Conservation (phyloP, 139 green algal genomes). For the Chlorella vulgaris region DNA sequence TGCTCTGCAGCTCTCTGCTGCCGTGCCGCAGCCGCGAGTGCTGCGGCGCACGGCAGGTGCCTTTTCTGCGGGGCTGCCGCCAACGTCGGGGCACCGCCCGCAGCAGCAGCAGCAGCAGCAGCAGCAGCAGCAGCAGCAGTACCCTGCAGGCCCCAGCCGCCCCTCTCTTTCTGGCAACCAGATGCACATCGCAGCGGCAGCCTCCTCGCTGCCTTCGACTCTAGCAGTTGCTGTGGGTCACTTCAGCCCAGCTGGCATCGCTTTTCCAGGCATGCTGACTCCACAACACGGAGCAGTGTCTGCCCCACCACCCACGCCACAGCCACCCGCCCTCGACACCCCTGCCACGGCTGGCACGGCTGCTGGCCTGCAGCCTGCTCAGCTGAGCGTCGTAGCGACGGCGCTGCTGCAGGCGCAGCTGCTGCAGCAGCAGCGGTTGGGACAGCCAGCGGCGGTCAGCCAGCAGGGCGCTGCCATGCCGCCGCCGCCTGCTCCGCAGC, state of each 20-base stretch:
- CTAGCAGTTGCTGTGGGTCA: slow-evolving; percentile 13
- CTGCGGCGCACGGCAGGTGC: not conserved
- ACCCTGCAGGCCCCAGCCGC: slow-evolving; percentile 3
- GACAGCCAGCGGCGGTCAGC: not conserved
- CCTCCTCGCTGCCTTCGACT: slow-evolving; percentile 1
- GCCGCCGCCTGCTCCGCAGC: not conserved
- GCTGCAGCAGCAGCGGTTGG: not conserved
- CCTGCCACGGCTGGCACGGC: slow-evolving; percentile 4
- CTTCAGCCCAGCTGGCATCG: slow-evolving; percentile 2
- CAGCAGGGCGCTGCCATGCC: not conserved
- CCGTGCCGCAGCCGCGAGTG: slow-evolving; percentile 2
- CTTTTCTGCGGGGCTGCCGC: slow-evolving; percentile 18
- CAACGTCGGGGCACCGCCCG: slow-evolving; percentile 5
- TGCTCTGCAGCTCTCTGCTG: slow-evolving; percentile 1
- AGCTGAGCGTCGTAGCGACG: slow-evolving; percentile 17
- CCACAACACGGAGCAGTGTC: not conserved
- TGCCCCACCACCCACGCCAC: not conserved
- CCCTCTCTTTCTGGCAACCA: slow-evolving; percentile 20
- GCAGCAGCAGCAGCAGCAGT: slow-evolving; percentile 18
- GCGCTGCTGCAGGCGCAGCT: slow-evolving; percentile 23
- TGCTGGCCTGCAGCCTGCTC: slow-evolving; percentile 12
- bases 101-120: not conserved
- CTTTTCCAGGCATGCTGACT: not conserved
- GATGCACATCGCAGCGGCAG: not conserved
- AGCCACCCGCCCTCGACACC: not conserved